These are phyloP conservation scores for Lipomyces yamanashiensis DNA, from an alignment of 805 yeast genomes.

Conservation along the genomic window DNA sequence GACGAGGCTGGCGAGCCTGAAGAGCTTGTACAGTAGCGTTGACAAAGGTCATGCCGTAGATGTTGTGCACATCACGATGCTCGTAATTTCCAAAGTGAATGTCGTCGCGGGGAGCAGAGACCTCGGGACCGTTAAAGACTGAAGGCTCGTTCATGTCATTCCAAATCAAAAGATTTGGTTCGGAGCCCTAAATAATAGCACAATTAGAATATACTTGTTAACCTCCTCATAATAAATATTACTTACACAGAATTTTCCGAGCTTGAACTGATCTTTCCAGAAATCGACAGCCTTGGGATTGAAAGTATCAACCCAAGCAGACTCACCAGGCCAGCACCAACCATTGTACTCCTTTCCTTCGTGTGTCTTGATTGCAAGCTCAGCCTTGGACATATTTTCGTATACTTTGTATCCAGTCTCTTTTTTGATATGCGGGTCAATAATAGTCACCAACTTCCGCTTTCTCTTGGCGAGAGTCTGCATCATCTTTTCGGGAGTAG, in stretches of 20 bases:
- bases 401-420: conserved; percentile 63
- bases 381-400: conserved; percentile 51
- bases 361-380: conserved; percentile 54
- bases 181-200: conserved; percentile 36
- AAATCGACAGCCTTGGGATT: conserved; percentile 61
- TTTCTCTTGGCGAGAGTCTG: conserved; percentile 68
- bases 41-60: conserved; percentile 79
- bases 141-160: conserved; percentile 99
- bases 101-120: conserved; percentile 80
- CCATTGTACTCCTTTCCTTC: conserved; percentile 66
- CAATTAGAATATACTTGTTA: not conserved
- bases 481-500: conserved; percentile 74
- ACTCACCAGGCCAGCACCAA: conserved; percentile 98
- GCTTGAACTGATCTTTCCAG: conserved; percentile 63
- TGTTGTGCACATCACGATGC: conserved; percentile 88
- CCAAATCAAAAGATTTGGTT: conserved; percentile 83
- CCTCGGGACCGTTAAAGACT: conserved; percentile 92
- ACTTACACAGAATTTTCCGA: conserved; percentile 47
- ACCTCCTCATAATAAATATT: not conserved
- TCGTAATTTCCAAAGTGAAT: conserved; percentile 83
- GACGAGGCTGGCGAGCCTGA: conserved; percentile 51
- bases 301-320: conserved; percentile 89
- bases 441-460: conserved; percentile 78
- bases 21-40: conserved; percentile 78
- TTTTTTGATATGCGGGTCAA: conserved; percentile 88